Evolutionary conservation across 2,329 filamentous ascomycete species (phyloP), one percentile per base, ranked within the genome.

Genomic region (Fusarium scirpi): DNA sequence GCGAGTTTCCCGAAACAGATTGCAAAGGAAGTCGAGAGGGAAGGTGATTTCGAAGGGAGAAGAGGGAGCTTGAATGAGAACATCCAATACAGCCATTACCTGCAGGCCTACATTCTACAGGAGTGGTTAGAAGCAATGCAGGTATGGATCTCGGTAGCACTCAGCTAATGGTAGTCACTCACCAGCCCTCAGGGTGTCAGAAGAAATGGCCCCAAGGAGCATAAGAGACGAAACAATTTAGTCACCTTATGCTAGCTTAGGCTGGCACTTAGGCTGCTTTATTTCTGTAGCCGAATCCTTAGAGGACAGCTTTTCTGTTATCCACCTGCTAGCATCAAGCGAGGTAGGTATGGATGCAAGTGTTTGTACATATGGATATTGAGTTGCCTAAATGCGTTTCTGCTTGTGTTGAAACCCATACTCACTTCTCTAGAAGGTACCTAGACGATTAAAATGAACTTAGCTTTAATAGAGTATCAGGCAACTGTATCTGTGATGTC

Each of bases 401-500:
- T 34, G 9, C 32, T 34, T 34, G 32, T 6, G 5, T 34, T 34
- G 32, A 34, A 18, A 6, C 9, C 32, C 32, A 18, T 18, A 6
- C 6, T 8, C 32, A 18, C 18, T 34, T 34, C 16, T 34, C 8
- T 34, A 18, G 16, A 10, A 18, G 32, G 5, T 34, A 9, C 29
- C 12, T 30, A 30, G 32, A 18, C 8, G 8, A 34, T 18, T 18
- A 34, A 2, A 3, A 27, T 27, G 9, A 27, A 27, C 32, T 34
- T 34, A 18, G 32, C 32, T 34, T 34, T 10, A 34, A 18, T 18
- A 34, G 32, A 34, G 32, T 34, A 34, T 16, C 32, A 34, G 16
- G 32, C 16, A 34, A 18, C 32, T 11, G 9, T 18, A 34, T 34
- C 32, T 34, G 8, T 56, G 45, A 62, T 67, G 47, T 54, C 58